Conservation (phyloP, 2,329 filamentous ascomycete genomes). For the Colletotrichum noveboracense region DNA sequence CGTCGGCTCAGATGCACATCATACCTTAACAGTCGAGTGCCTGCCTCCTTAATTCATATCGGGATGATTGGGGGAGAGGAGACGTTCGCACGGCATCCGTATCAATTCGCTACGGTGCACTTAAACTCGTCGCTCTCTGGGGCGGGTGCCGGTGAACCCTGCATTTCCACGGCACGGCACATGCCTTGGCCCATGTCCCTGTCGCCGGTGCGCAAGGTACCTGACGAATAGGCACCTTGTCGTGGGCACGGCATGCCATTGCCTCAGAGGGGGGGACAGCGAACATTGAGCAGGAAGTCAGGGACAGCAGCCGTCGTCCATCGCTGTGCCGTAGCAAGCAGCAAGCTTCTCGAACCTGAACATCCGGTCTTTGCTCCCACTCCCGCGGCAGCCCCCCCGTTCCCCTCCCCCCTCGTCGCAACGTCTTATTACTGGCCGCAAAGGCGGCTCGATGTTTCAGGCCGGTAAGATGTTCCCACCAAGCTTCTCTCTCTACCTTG, state of each 20-base stretch:
- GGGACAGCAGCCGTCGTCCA: neutral
- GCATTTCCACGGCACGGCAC: conserved; percentile 8
- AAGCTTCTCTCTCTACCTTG: neutral
- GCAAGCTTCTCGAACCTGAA: conserved; percentile 14
- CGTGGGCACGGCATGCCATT: neutral
- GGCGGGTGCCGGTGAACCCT: neutral
- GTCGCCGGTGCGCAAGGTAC: neutral
- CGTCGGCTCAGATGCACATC: neutral
- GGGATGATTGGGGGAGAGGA: neutral
- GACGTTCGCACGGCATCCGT: neutral
- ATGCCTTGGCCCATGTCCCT: conserved; percentile 1
- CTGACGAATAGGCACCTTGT: neutral
- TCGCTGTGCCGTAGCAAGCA: neutral
- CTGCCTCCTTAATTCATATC: neutral
- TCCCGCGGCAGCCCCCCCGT: neutral
- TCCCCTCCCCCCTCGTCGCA: neutral
- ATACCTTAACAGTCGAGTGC: neutral
- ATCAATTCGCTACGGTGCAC: neutral
- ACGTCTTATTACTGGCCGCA: conserved; percentile 1
- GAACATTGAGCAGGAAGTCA: neutral
- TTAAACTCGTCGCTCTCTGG: neutral
- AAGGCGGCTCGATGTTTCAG: conserved; percentile 18
- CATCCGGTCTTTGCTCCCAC: conserved; percentile 8
- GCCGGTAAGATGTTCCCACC: conserved; percentile 22
- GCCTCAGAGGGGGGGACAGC: neutral